Evolutionary conservation across 352 stramenopile genomes (phyloP).

Genomic region (Aphanomyces euteiches): DNA sequence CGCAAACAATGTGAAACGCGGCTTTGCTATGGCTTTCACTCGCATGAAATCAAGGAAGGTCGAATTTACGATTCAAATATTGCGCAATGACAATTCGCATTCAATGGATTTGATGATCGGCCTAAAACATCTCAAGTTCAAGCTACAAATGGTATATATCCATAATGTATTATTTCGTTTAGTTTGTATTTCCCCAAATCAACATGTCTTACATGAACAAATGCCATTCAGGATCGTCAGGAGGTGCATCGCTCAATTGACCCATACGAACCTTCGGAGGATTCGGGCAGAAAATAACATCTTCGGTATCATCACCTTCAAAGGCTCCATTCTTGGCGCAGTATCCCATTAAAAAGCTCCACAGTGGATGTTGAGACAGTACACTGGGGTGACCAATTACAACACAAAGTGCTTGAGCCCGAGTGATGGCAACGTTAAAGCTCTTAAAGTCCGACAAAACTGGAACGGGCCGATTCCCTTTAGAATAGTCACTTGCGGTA

Average conservation of each 20-base stretch:
- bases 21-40: conserved; percentile 40
- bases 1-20: conserved; percentile 45
- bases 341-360: conserved; percentile 28
- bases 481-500: background rate
- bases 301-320: background rate
- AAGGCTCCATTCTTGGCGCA: conserved; percentile 28
- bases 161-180: no score
- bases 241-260: background rate
- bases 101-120: background rate
- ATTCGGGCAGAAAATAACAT: background rate
- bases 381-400: conserved; percentile 63
- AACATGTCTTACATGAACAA: background rate
- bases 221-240: conserved; percentile 4
- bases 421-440: conserved; percentile 73
- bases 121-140: background rate
- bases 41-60: conserved; percentile 30
- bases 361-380: conserved; percentile 43
- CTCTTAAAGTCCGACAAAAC: conserved; percentile 49
- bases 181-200: no score
- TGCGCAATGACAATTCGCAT: no score
- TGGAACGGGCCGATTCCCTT: conserved; percentile 31
- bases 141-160: background rate
- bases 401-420: conserved; percentile 59
- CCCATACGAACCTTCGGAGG: background rate
- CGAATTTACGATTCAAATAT: conserved; percentile 23